These are phyloP conservation scores for Pachyrhizus erosus DNA, from an alignment of 306 rosid species.

Conservation along the genomic window DNA sequence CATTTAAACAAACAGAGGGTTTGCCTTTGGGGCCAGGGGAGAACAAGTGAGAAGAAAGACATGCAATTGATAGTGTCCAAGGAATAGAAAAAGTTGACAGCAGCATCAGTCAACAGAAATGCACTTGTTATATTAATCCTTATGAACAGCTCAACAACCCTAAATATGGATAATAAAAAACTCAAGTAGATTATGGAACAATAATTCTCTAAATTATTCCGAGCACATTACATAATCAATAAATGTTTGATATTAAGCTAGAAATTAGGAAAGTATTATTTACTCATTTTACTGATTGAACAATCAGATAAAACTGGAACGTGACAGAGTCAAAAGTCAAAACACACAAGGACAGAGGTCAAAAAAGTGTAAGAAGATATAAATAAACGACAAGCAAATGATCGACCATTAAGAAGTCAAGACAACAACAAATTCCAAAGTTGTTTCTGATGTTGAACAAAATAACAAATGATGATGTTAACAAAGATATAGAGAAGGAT, in stretches of 20 bases:
- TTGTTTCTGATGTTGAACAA: too few species aligned
- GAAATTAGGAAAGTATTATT: neutral
- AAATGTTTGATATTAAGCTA: neutral
- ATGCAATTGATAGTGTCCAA: neutral
- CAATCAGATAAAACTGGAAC: neutral
- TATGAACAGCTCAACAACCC: neutral
- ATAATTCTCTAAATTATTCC: neutral
- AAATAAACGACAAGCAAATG: neutral
- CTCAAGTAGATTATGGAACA: neutral
- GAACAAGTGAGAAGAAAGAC: neutral
- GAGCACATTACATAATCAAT: neutral
- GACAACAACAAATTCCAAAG: too few species aligned
- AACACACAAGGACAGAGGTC: neutral
- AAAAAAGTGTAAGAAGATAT: neutral
- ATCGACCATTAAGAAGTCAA: neutral
- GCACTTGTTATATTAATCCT: neutral
- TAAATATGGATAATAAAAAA: neutral
- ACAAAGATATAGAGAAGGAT: too few species aligned
- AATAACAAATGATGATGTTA: too few species aligned
- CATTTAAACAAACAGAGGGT: neutral
- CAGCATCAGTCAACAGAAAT: too few species aligned
- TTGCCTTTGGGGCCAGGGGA: neutral
- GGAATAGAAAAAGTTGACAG: neutral
- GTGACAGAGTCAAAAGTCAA: neutral
- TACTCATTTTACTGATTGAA: slow-evolving; percentile 9